Base-by-base conservation (phyloP, 2,329 filamentous ascomycete species). In the Biscogniauxia marginata region DNA sequence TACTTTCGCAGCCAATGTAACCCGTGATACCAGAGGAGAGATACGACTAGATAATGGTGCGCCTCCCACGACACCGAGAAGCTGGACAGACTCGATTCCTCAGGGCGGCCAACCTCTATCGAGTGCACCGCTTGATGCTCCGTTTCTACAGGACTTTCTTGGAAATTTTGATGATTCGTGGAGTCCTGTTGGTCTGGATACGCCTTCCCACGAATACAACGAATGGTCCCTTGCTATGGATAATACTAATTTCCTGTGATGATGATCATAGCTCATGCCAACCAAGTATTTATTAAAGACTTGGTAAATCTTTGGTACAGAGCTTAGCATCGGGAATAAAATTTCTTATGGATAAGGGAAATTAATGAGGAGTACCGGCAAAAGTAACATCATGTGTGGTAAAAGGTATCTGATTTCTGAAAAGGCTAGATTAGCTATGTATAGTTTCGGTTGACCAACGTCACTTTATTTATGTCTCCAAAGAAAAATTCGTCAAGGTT, bases 401-500 rank as follows among this genome's bases (percentile, higher is more conserved):
- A 16, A 39, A 39, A 39, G n/a, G 30, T 16, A 39, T 39, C 30
- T 39, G 13, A 6, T 39, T 39, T 39, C 30, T 5, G 30, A 49
- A 49, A 44, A 22, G 19, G 18, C 21, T 22, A 18, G 18, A 9
- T 49, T 18, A 49, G 8, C 16, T 16, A 22, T 13, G 13, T 18
- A 34, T 50, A 21, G 3, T 3, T 22, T 30, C 44, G 19, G 50
- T 55, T 58, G 9, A 58, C 56, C 25, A 55, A 43, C 18, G 56
- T 58, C 7, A 58, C 56, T 16, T 55, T 58, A 11, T 47, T 25
- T 23, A 49, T 55, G 43, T 52, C 53, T 7, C 56, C 56, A 18
- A 58, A 59, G 49, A 69, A 66, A 53, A 67, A 69, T 8, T 64
- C 60, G 45, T 66, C 59, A 18, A 67, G 52, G 49, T 69, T 68